Evolutionary conservation across 345 rosid genomes (phyloP).

Genomic region (Citrus medica): DNA sequence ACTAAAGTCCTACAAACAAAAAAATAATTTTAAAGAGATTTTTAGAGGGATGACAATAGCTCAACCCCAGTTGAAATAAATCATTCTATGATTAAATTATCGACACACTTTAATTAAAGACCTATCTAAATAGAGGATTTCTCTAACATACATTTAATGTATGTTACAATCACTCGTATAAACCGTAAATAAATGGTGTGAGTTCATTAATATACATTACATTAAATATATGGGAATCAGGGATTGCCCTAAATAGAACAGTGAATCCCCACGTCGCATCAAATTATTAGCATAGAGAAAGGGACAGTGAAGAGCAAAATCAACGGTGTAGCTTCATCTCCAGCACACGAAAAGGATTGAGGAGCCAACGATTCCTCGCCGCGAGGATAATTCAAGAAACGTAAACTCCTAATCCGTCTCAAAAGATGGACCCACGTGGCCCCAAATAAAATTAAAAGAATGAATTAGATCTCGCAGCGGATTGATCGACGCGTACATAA

Average conservation of each 20-base stretch:
- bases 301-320: background rate
- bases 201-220: too few species aligned
- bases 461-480: background rate
- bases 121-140: background rate
- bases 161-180: too few species aligned
- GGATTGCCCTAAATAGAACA: background rate
- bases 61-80: fast-evolving
- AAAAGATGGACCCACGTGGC: background rate
- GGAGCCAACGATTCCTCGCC: background rate
- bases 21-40: too few species aligned
- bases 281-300: background rate
- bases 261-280: slow-evolving; percentile 8
- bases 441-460: background rate
- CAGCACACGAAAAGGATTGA: background rate
- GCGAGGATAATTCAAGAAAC: background rate
- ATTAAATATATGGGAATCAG: too few species aligned
- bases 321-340: background rate
- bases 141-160: too few species aligned
- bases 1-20: too few species aligned
- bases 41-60: too few species aligned
- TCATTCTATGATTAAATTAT: background rate
- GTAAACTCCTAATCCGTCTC: background rate
- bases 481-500: background rate
- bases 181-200: too few species aligned
- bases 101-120: background rate